Percentiles rank a stretch among this genome's conserved stretches.
Conservation (phyloP, 2,329 filamentous ascomycete genomes). For the Aspergillus glaucus region DNA sequence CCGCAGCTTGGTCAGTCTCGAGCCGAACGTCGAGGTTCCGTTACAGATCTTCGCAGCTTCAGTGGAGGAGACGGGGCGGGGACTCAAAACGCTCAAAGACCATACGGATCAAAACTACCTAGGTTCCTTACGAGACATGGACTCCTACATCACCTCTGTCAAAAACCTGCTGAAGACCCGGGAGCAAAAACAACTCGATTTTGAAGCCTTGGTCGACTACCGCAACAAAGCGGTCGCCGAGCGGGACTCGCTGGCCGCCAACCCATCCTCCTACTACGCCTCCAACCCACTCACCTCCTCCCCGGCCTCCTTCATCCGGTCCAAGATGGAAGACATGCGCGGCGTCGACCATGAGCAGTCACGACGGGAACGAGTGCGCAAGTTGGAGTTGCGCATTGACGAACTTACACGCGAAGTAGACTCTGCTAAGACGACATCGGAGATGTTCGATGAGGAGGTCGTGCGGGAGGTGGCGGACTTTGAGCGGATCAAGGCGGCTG, state of each 20-base stretch:
- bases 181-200: slow-evolving; percentile 97
- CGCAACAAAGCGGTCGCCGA: slow-evolving; percentile 84
- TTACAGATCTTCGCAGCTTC: slow-evolving; percentile 81
- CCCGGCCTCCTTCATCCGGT: slow-evolving; percentile 78
- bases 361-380: slow-evolving; percentile 77
- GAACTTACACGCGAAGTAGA: slow-evolving; percentile 87
- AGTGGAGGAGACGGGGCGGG: slow-evolving; percentile 74
- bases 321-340: slow-evolving; percentile 92
- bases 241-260: slow-evolving; percentile 69
- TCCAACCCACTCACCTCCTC: slow-evolving; percentile 51
- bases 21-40: slow-evolving; percentile 75
- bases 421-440: slow-evolving; percentile 73
- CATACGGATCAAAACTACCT: slow-evolving; percentile 95
- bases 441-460: slow-evolving; percentile 94
- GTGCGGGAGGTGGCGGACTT: slow-evolving; percentile 90
- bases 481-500: slow-evolving; percentile 88
- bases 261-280: slow-evolving; percentile 54
- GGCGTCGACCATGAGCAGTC: slow-evolving; percentile 94
- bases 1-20: slow-evolving; percentile 82
- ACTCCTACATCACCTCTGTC: slow-evolving; percentile 81
- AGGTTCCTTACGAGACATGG: slow-evolving; percentile 87
- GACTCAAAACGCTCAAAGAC: slow-evolving; percentile 75
- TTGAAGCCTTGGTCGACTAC: slow-evolving; percentile 92
- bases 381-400: slow-evolving; percentile 87
- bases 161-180: slow-evolving; percentile 85